A percentile compares a stretch with the other conserved stretches of the same genome.
These are phyloP conservation scores for Bocquillonia castaneifolia DNA, from an alignment of 441 rosid species.

Conservation along the genomic window DNA sequence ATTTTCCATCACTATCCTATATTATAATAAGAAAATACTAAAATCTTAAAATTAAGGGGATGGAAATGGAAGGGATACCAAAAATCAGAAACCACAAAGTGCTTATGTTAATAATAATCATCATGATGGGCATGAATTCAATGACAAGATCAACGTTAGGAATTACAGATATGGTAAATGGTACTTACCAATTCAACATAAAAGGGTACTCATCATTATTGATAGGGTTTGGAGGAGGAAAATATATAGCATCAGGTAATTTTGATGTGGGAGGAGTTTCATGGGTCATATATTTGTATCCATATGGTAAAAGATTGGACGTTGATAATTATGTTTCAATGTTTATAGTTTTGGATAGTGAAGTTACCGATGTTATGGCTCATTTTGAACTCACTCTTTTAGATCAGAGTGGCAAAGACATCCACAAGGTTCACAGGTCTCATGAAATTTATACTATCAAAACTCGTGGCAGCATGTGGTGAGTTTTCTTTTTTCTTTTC, in stretches of 20 bases:
- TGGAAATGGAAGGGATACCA: no score
- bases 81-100: slow-evolving; percentile 17
- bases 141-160: slow-evolving; percentile 21
- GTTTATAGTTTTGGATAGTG: slow-evolving; percentile 85
- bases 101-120: no score
- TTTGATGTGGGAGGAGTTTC: slow-evolving; percentile 75
- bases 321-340: slow-evolving; percentile 74
- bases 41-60: no score
- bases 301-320: slow-evolving; percentile 88
- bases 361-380: slow-evolving; percentile 83
- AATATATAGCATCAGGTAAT: slow-evolving; percentile 68
- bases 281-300: slow-evolving; percentile 91
- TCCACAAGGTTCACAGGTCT: slow-evolving; percentile 79
- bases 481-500: slow-evolving; percentile 16
- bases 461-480: slow-evolving; percentile 97
- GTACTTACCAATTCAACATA: slow-evolving; percentile 25
- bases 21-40: no score
- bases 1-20: no score
- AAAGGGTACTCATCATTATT: slow-evolving; percentile 25
- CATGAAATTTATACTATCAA: slow-evolving; percentile 77
- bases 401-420: slow-evolving; percentile 86
- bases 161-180: slow-evolving; percentile 23
- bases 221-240: slow-evolving; percentile 79
- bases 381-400: slow-evolving; percentile 82
- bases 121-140: no score